Conservation (phyloP, 2,329 filamentous ascomycete genomes). For the Epichloe gansuensis region DNA sequence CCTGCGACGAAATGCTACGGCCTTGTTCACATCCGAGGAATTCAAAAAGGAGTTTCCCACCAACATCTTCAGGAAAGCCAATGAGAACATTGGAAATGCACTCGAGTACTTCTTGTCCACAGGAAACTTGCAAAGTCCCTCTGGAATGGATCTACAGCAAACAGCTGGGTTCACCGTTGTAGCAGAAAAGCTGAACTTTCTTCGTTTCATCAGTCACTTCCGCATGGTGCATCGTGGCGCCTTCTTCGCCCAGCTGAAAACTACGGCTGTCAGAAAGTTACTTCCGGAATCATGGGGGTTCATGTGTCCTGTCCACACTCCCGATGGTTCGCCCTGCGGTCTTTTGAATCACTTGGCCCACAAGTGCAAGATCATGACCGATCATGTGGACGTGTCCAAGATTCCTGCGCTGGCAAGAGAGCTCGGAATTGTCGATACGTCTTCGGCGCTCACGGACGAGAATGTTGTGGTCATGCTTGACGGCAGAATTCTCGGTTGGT, state of each 20-base stretch:
- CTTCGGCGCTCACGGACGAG: conserved; percentile 67
- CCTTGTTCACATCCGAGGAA: conserved; percentile 61
- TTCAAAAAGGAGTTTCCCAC: conserved; percentile 70
- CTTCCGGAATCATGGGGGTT: conserved; percentile 97
- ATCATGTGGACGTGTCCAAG: conserved; percentile 57
- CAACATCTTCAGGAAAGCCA: conserved; percentile 67
- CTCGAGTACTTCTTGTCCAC: conserved; percentile 95
- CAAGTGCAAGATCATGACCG: conserved; percentile 81
- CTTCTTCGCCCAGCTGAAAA: conserved; percentile 96
- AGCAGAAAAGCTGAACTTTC: conserved; percentile 97
- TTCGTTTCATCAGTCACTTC: conserved; percentile 97
- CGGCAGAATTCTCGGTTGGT: conserved; percentile 81
- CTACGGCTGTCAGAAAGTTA: conserved; percentile 89
- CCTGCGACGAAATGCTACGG: conserved; percentile 41
- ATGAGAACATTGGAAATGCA: conserved; percentile 75
- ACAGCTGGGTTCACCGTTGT: conserved; percentile 91
- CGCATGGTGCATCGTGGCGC: conserved; percentile 97
- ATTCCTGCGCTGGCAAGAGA: conserved; percentile 63
- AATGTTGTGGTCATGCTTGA: conserved; percentile 85
- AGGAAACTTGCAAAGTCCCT: conserved; percentile 82
- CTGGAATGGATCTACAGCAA: conserved; percentile 88
- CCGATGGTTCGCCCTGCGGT: conserved; percentile 89
- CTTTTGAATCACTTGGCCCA: conserved; percentile 90
- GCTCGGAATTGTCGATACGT: conserved; percentile 64
- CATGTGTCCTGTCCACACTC: conserved; percentile 92